Evolutionary conservation across 1,284 basidiomycete genomes (phyloP), one percentile per base, ranked within the genome.

Genomic region (Austroboletus novae-zelandiae): DNA sequence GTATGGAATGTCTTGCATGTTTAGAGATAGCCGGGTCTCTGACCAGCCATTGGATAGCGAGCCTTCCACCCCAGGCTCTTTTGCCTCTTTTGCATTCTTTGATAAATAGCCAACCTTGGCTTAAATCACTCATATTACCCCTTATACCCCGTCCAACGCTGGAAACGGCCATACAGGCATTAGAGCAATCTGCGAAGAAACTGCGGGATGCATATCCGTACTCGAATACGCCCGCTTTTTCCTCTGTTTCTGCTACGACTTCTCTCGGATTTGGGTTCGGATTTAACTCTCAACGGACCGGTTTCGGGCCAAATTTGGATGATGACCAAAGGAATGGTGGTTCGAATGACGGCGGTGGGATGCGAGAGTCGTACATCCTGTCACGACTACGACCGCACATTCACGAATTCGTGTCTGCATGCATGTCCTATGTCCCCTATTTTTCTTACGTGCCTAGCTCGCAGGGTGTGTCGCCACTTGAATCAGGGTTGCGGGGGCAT

Each of bases 201-300:
- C 75, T 91, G 36, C 79, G 80, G 43, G 88, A 91, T 49, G 85
- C 88, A 17, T 89, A 88, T 64, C 89, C 89, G 9, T 91, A 89
- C 66, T 89, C 89, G 3, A 83, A 74, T 45, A 57, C 72, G 3
- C 58, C 74, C 5, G 56, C 72, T 11, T 71, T 72, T 47, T 64
- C 71, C 8, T 73, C 74, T 32, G 52, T 65, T 17, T 57, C 67
- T 37, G 59, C 71, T 4, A 62, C 62, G 20, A 61, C 68, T 11
- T 64, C 69, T 29, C 71, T 79, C 46, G 77, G 79, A 2, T 81
- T 83, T 56, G 77, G 80, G n/a, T 71, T 71, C 53, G 72, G 70
- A 49, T 65, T 59, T 53, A 55, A 52, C 51, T 53, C 55, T 49
- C 63, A 52, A 40, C 56, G 66, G 46, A 40, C 58, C 42, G 59